Evolutionary conservation across 2,329 filamentous ascomycete genomes (phyloP).

Genomic region (Diplodia sapinea): DNA sequence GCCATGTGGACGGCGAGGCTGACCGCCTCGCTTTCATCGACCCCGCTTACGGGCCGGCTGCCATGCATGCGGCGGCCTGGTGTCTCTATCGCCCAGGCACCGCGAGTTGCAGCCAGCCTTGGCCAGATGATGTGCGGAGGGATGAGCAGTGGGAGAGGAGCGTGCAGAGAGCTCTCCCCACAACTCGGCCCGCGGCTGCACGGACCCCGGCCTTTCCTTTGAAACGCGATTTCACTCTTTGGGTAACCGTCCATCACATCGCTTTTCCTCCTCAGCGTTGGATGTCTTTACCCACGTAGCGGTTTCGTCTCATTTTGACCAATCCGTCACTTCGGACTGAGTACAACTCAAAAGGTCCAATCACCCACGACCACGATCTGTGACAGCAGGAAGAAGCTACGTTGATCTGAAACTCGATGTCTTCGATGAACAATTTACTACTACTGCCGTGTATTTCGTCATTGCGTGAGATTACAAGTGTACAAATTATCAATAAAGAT

Average conservation of each 20-base stretch:
- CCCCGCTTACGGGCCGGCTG: constrained; percentile 1
- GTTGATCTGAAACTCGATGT: background rate
- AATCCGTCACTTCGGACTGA: too few species aligned
- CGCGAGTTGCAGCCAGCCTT: constrained; percentile 6
- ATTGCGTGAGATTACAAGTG: background rate
- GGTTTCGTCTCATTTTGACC: background rate
- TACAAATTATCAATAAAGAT: background rate
- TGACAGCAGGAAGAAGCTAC: background rate
- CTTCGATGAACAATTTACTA: too few species aligned
- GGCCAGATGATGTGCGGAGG: constrained; percentile 26
- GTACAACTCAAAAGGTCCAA: background rate
- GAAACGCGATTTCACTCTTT: background rate
- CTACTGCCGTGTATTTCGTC: background rate
- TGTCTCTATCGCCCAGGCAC: constrained; percentile 15
- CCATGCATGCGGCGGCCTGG: constrained; percentile 2
- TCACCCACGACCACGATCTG: background rate
- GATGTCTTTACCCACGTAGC: background rate
- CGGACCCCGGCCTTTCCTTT: background rate
- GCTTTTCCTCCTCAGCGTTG: too few species aligned
- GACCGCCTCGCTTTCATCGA: constrained; percentile 3
- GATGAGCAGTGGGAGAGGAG: background rate
- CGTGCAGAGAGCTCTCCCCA: constrained; percentile 14
- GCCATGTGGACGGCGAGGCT: background rate
- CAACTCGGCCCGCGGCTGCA: constrained; percentile 17
- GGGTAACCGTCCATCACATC: too few species aligned